Evolutionary conservation across 495 filamentous ascomycete species (phyloP).

Genomic region (Lindgomyces ingoldianus): DNA sequence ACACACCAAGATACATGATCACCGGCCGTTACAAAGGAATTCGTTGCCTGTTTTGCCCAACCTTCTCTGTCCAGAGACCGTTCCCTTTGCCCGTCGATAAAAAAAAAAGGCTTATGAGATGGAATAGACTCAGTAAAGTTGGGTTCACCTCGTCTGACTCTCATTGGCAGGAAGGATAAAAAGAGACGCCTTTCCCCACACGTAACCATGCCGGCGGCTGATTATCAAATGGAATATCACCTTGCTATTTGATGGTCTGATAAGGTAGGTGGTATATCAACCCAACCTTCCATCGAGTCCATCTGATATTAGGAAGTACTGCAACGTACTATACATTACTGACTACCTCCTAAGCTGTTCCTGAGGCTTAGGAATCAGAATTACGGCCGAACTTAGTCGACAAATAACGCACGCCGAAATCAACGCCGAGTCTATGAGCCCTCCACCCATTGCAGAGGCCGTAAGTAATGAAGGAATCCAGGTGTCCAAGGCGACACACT

Average conservation of each 20-base stretch:
- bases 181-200: background rate
- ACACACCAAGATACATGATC: background rate
- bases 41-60: slow-evolving; percentile 5
- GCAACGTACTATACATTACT: slow-evolving; percentile 30
- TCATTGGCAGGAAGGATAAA: slow-evolving; percentile 17
- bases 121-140: too few species aligned
- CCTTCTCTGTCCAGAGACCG: background rate
- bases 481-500: background rate
- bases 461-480: background rate
- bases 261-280: slow-evolving; percentile 13
- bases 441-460: background rate
- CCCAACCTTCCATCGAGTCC: background rate
- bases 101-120: background rate
- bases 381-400: background rate
- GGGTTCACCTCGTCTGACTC: background rate
- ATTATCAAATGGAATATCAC: slow-evolving; percentile 10
- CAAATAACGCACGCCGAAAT: background rate
- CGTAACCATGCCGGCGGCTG: slow-evolving; percentile 4
- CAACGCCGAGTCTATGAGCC: background rate
- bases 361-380: background rate
- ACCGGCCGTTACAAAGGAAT: slow-evolving; percentile 19
- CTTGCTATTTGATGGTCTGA: background rate
- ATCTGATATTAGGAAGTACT: background rate
- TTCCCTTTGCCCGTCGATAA: background rate
- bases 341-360: background rate